phyloP scores from a whole-genome alignment of 495 filamentous ascomycete genomes.

The Penicillium mononematosum region DNA sequence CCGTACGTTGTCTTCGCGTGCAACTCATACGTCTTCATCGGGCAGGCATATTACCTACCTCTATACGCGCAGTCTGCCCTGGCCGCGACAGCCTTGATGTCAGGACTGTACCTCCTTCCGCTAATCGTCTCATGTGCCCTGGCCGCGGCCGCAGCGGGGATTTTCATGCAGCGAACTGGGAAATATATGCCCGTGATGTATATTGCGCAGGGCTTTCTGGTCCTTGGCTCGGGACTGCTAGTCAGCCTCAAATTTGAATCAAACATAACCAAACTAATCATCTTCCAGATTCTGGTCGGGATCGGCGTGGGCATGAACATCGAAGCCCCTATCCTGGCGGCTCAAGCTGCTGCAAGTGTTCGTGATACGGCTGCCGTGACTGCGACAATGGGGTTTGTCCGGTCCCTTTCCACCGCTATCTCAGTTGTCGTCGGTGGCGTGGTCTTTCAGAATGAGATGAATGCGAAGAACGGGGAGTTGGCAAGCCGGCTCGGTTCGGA shows the following conservation, averaged over 20 bases:
- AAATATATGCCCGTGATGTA: constrained; percentile 46
- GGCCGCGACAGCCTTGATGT: constrained; percentile 60
- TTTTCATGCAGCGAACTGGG: constrained; percentile 53
- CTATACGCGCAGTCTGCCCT: constrained; percentile 59
- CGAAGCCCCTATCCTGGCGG: constrained; percentile 35
- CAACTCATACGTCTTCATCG: constrained; percentile 48
- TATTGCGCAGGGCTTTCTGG: constrained; percentile 55
- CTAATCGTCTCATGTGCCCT: constrained; percentile 62
- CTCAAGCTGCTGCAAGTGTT: constrained; percentile 28
- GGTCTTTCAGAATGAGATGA: constrained; percentile 51
- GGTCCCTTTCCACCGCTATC: constrained; percentile 39
- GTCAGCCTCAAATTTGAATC: constrained; percentile 52
- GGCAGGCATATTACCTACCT: constrained; percentile 49
- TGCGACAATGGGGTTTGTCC: constrained; percentile 38
- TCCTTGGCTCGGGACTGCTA: constrained; percentile 64
- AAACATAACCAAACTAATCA: constrained; percentile 59
- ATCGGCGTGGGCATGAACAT: constrained; percentile 67
- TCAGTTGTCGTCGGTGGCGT: constrained; percentile 69
- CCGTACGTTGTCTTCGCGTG: constrained; percentile 35
- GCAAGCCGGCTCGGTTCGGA: constrained; percentile 1
- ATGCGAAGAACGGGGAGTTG: neutral
- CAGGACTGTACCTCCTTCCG: constrained; percentile 71
- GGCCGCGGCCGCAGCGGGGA: constrained; percentile 46
- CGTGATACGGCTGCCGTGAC: constrained; percentile 40
- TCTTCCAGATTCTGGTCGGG: constrained; percentile 49